Conservation (phyloP, 208 protist genomes). For the Vickermania spadyakhi region DNA sequence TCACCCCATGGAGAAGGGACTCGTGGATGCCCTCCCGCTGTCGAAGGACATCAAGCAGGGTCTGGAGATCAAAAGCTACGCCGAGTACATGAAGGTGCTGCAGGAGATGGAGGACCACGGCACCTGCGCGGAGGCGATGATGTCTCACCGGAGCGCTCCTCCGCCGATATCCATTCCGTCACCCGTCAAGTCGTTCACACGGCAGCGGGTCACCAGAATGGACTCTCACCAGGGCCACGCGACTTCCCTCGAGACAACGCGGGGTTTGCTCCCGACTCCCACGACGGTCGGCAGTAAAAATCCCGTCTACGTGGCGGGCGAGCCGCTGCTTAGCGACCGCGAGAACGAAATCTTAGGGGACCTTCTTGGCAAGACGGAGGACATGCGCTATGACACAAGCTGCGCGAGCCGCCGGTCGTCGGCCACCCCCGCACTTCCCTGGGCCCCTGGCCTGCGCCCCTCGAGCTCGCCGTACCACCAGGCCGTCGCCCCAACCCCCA, state of each 20-base stretch:
- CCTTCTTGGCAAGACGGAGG: background rate
- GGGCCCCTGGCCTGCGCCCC: too few species aligned
- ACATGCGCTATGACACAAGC: too few species aligned
- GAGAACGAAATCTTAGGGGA: background rate
- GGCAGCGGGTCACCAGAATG: background rate
- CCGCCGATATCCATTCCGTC: background rate
- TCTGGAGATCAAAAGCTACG: constrained; percentile 2
- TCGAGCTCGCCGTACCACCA: too few species aligned
- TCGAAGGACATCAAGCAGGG: background rate
- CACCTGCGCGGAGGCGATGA: background rate
- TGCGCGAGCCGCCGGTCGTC: too few species aligned
- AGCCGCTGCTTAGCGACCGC: background rate
- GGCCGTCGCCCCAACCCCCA: too few species aligned
- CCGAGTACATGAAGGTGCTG: constrained; percentile 1
- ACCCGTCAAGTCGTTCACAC: background rate
- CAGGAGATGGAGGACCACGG: background rate
- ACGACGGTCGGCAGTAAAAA: background rate
- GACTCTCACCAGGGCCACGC: too few species aligned
- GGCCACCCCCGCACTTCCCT: background rate
- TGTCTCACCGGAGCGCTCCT: background rate
- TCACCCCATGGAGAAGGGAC: background rate
- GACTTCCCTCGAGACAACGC: too few species aligned
- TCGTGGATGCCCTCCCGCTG: constrained; percentile 4
- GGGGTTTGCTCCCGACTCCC: too few species aligned
- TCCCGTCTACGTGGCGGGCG: background rate